phyloP scores from a whole-genome alignment of 208 protist species.

The Leptomonas pyrrhocoris region DNA sequence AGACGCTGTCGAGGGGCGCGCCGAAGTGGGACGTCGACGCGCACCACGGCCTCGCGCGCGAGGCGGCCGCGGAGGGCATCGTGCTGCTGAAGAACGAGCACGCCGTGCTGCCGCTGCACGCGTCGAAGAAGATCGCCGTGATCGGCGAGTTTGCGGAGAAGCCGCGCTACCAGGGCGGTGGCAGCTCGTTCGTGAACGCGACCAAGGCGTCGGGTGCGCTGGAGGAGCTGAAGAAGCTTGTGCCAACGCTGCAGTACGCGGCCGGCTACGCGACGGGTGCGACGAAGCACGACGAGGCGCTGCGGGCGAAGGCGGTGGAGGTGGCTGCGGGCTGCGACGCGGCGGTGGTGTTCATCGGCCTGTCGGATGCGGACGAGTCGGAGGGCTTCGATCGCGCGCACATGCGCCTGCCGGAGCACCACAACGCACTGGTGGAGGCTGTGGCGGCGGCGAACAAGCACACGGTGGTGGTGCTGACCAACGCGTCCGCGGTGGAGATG shows the following conservation, averaged over 20 bases:
- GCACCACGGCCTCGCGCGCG: constrained; percentile 42
- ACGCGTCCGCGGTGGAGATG: constrained; percentile 13
- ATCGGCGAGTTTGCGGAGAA: constrained; percentile 23
- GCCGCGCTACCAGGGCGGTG: constrained; percentile 37
- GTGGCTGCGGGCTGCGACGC: constrained; percentile 3
- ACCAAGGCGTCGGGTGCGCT: background rate
- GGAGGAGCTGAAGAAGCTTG: constrained; percentile 7
- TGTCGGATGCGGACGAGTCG: background rate
- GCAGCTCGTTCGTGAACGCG: constrained; percentile 12
- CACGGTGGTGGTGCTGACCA: constrained; percentile 15
- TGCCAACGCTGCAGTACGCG: background rate
- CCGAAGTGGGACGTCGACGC: constrained; percentile 13
- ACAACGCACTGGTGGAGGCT: constrained; percentile 11
- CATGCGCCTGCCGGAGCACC: constrained; percentile 12
- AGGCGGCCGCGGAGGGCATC: constrained; percentile 32
- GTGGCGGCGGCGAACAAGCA: constrained; percentile 7
- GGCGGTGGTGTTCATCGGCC: constrained; percentile 9
- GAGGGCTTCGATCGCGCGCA: constrained; percentile 13
- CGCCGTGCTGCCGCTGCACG: constrained; percentile 21
- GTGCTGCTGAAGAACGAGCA: constrained; percentile 65
- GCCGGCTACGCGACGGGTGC: background rate
- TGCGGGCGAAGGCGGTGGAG: constrained; percentile 3
- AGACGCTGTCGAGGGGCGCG: constrained; percentile 6
- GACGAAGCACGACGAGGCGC: background rate
- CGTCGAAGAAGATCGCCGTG: constrained; percentile 19